These are phyloP conservation scores for Leccinum solheimii DNA, from an alignment of 1,284 basidiomycete species.

Conservation along the genomic window DNA sequence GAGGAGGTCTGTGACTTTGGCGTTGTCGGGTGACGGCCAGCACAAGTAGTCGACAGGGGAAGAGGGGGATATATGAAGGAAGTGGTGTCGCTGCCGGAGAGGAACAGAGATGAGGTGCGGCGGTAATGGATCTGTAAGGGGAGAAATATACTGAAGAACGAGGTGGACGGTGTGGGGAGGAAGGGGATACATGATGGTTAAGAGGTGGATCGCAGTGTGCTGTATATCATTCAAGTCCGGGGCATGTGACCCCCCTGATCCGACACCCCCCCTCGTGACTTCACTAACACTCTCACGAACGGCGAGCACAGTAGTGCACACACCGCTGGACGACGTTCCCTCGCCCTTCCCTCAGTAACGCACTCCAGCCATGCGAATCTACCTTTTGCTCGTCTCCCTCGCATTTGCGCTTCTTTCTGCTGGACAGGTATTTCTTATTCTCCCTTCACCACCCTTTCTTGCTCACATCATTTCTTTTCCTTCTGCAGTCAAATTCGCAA, in stretches of 20 bases:
- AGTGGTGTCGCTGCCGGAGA: conserved; percentile 65
- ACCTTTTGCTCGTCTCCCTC: conserved; percentile 21
- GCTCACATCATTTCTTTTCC: conserved; percentile 4
- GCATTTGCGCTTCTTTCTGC: conserved; percentile 26
- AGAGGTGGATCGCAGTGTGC: no score
- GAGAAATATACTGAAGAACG: conserved; percentile 60
- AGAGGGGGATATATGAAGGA: conserved; percentile 54
- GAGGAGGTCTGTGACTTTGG: conserved; percentile 46
- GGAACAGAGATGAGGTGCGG: conserved; percentile 58
- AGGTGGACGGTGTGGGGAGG: conserved; percentile 38
- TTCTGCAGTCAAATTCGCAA: conserved; percentile 26
- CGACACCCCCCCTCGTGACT: conserved; percentile 11
- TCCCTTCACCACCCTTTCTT: background rate
- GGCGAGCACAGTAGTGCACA: background rate
- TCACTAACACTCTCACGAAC: conserved; percentile 11
- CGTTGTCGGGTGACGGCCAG: conserved; percentile 57
- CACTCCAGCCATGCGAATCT: conserved; percentile 24
- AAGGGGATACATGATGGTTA: conserved; percentile 10
- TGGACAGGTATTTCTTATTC: conserved; percentile 28
- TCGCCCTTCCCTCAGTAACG: conserved; percentile 2
- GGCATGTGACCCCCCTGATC: conserved; percentile 11
- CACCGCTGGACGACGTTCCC: background rate
- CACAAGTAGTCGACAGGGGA: conserved; percentile 58
- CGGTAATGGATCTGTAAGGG: conserved; percentile 53
- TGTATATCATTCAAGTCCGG: background rate